Evolutionary conservation across 2,329 filamentous ascomycete species (phyloP).

Genomic region (Fusarium sambucinum): DNA sequence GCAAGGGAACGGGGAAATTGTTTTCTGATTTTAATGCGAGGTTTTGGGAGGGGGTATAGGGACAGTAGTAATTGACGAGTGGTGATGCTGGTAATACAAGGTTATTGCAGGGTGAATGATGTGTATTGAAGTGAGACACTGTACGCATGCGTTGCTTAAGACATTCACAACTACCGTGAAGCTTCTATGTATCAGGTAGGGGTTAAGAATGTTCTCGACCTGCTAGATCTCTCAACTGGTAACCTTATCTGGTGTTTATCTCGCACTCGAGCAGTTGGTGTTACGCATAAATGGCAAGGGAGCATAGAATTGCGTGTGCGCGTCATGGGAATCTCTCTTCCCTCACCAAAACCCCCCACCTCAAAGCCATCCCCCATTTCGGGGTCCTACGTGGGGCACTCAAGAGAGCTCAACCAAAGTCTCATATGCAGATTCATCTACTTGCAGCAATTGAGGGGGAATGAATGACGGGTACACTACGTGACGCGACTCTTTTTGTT

Average conservation of each 20-base stretch:
- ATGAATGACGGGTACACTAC: constrained; percentile 43
- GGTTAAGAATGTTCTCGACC: neutral
- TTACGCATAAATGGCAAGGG: neutral
- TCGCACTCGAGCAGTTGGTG: neutral
- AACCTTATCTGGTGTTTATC: constrained; percentile 16
- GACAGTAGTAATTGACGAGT: constrained; percentile 29
- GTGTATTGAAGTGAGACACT: constrained; percentile 8
- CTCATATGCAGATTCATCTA: constrained; percentile 21
- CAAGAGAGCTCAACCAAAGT: constrained; percentile 6
- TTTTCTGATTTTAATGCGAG: constrained; percentile 32
- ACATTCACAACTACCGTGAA: neutral
- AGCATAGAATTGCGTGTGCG: constrained; percentile 34
- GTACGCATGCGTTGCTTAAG: neutral
- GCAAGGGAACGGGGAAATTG: constrained; percentile 42
- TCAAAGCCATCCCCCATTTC: constrained; percentile 22
- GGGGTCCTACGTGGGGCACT: constrained; percentile 21
- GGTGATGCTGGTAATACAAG: constrained; percentile 30
- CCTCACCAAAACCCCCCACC: constrained; percentile 26
- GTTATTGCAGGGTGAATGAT: constrained; percentile 25
- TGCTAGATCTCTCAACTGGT: neutral
- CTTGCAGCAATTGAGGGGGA: constrained; percentile 23
- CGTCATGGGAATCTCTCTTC: constrained; percentile 37
- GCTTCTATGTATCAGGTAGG: neutral
- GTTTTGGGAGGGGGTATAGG: neutral
- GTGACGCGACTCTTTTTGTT: constrained; percentile 33